A percentile compares a stretch with the other conserved stretches of the same genome.
Conservation (phyloP, 2,329 filamentous ascomycete genomes). For the Xylariaceae sp. region DNA sequence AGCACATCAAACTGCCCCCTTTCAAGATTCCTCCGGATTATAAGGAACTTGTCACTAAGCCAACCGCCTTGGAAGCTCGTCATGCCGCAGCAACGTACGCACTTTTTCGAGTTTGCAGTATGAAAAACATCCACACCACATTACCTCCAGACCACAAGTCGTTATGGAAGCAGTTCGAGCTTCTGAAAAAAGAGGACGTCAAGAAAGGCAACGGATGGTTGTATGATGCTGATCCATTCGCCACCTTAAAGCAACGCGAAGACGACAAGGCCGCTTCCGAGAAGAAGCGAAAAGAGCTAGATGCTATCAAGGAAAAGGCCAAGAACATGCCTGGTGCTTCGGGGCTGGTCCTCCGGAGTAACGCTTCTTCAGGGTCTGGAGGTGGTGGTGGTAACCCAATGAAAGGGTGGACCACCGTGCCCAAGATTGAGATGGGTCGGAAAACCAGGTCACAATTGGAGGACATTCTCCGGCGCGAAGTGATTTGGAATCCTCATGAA, state of each 20-base stretch:
- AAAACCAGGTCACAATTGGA: conserved; percentile 77
- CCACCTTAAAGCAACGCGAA: conserved; percentile 72
- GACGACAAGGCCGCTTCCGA: conserved; percentile 70
- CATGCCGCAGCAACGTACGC: conserved; percentile 92
- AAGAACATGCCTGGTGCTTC: conserved; percentile 58
- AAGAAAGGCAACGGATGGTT: conserved; percentile 79
- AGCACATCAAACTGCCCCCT: conserved; percentile 69
- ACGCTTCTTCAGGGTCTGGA: conserved; percentile 30
- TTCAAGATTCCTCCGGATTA: conserved; percentile 76
- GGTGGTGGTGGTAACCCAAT: conserved; percentile 42
- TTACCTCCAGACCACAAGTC: conserved; percentile 85
- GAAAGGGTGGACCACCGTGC: conserved; percentile 77
- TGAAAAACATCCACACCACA: conserved; percentile 94
- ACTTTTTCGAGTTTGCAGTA: conserved; percentile 86
- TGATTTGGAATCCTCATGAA: conserved; percentile 81
- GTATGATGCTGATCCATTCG: conserved; percentile 94
- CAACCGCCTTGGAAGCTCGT: conserved; percentile 81
- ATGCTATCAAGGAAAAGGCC: conserved; percentile 64
- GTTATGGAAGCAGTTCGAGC: conserved; percentile 87
- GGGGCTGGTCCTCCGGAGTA: conserved; percentile 48
- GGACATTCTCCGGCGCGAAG: conserved; percentile 68
- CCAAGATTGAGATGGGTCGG: conserved; percentile 89
- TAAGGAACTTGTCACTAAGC: conserved; percentile 69
- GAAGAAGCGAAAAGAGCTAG: conserved; percentile 72
- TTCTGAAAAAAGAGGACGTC: conserved; percentile 75